phyloP scores from a whole-genome alignment of 257 asterid species.

The Capsicum chinense region DNA sequence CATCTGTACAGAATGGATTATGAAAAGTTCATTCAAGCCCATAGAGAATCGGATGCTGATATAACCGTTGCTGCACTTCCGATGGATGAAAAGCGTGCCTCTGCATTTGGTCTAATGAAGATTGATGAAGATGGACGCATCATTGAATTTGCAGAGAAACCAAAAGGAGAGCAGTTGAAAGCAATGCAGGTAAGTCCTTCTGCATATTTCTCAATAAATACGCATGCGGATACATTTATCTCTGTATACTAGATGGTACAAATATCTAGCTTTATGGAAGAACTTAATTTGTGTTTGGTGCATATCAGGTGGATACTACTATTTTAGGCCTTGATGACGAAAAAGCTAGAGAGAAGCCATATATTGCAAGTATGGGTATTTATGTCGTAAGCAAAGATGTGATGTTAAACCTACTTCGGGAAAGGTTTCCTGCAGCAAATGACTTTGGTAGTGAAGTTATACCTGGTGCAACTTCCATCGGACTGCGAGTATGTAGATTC shows the following conservation, averaged over 20 bases:
- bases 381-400: slow-evolving; percentile 91
- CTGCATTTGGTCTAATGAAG: slow-evolving; percentile 93
- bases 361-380: slow-evolving; percentile 95
- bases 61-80: slow-evolving; percentile 97
- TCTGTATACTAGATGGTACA: too few species aligned
- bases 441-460: slow-evolving; percentile 96
- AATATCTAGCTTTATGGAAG: not conserved
- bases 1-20: slow-evolving; percentile 95
- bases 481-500: slow-evolving; percentile 65
- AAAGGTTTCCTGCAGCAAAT: slow-evolving; percentile 81
- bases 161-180: slow-evolving; percentile 85
- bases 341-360: slow-evolving; percentile 93
- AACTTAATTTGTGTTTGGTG: not conserved
- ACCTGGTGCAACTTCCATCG: slow-evolving; percentile 91
- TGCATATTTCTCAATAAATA: too few species aligned
- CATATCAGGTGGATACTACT: slow-evolving; percentile 83
- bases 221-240: too few species aligned
- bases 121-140: slow-evolving; percentile 94
- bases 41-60: slow-evolving; percentile 97
- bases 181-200: slow-evolving; percentile 64
- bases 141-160: slow-evolving; percentile 84
- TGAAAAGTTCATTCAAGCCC: slow-evolving; percentile 92
- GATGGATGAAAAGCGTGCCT: slow-evolving; percentile 93
- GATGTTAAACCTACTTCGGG: slow-evolving; percentile 71
- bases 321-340: slow-evolving; percentile 89